These are phyloP conservation scores for Camellia japonica DNA, from an alignment of 148 eudicot species.

Conservation along the genomic window DNA sequence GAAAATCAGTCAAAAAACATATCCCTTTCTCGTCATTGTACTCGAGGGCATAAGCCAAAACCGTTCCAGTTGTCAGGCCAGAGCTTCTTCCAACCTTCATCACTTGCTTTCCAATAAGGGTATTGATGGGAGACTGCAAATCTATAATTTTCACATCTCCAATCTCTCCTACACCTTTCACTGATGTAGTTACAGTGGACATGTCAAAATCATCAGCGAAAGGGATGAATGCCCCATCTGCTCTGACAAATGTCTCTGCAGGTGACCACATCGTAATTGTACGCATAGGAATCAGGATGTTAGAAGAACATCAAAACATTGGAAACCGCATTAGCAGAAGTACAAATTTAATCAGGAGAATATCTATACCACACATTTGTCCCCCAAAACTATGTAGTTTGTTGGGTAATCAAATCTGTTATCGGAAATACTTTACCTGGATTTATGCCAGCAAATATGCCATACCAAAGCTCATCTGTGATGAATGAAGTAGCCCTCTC, in stretches of 20 bases:
- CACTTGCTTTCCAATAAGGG: constrained; percentile 87
- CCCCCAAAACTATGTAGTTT: background rate
- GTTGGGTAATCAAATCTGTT: background rate
- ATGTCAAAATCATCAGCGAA: constrained; percentile 91
- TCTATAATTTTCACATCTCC: constrained; percentile 83
- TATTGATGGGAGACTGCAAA: constrained; percentile 76
- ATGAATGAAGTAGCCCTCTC: constrained; percentile 98
- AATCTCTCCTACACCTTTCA: constrained; percentile 90
- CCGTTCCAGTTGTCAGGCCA: constrained; percentile 80
- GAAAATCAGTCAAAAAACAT: constrained; percentile 93
- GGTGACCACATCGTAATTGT: constrained; percentile 7
- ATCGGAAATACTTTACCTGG: constrained; percentile 56
- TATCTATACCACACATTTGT: background rate
- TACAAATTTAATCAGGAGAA: background rate
- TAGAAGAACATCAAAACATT: background rate
- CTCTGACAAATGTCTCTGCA: constrained; percentile 99
- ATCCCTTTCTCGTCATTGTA: constrained; percentile 97
- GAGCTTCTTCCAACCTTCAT: constrained; percentile 98
- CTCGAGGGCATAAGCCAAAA: constrained; percentile 94
- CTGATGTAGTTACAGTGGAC: constrained; percentile 73
- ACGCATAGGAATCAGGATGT: background rate
- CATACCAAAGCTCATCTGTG: constrained; percentile 95
- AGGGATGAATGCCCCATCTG: constrained; percentile 97
- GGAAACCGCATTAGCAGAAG: background rate
- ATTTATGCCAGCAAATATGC: constrained; percentile 90